A percentile compares a stretch with the other conserved stretches of the same genome.
Conservation (phyloP, 805 yeast species). For the Candida khao-thaluensis region DNA sequence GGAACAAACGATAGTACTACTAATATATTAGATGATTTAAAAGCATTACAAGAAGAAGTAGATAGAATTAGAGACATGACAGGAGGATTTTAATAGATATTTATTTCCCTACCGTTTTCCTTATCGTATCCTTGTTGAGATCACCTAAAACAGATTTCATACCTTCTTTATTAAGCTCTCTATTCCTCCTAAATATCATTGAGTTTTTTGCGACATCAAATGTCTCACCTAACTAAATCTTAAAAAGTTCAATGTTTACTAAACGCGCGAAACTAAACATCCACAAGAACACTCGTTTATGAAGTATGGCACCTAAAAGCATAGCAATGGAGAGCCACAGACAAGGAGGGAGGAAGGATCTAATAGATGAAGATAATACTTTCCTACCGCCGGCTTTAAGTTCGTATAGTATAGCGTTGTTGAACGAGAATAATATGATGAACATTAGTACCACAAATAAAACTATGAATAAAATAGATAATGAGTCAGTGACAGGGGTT, state of each 20-base stretch:
- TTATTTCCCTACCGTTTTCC: background rate
- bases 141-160: too few species aligned
- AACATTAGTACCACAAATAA: constrained; percentile 5
- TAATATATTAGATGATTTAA: constrained; percentile 62
- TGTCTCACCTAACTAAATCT: too few species aligned
- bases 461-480: background rate
- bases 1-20: constrained; percentile 34
- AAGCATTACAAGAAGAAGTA: constrained; percentile 68
- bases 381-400: constrained; percentile 61
- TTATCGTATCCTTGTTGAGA: too few species aligned
- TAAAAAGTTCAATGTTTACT: too few species aligned
- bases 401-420: constrained; percentile 54
- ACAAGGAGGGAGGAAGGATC: constrained; percentile 15
- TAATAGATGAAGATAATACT: constrained; percentile 47
- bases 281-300: constrained; percentile 8
- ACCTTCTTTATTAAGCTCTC: too few species aligned
- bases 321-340: constrained; percentile 11
- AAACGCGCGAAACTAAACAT: constrained; percentile 7
- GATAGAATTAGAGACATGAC: constrained; percentile 52
- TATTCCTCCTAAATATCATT: too few species aligned
- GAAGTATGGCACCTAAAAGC: constrained; percentile 16
- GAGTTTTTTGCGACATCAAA: too few species aligned
- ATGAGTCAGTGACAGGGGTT: constrained; percentile 23
- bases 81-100: constrained; percentile 36
- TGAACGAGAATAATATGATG: constrained; percentile 30